Evolutionary conservation across 495 filamentous ascomycete genomes (phyloP).

Genomic region (Saxispiralis lemnorum): DNA sequence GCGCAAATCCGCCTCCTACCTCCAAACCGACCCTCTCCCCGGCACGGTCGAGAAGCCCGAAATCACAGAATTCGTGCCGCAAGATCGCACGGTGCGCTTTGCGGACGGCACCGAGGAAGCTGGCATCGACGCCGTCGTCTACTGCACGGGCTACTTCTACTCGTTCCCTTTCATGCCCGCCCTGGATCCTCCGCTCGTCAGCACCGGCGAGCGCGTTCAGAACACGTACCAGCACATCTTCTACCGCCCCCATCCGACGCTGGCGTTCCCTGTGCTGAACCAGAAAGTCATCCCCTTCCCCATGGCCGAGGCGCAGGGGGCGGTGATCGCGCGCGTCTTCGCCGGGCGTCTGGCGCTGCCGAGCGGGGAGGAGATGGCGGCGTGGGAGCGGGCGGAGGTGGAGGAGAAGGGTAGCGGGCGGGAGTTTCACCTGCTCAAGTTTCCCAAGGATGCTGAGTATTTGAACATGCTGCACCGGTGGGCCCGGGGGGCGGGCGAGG

Average conservation of each 20-base stretch:
- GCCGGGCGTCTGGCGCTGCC: constrained; percentile 50
- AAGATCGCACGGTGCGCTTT: constrained; percentile 35
- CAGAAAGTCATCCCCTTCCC: constrained; percentile 75
- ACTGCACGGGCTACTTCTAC: constrained; percentile 61
- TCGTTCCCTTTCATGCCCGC: constrained; percentile 50
- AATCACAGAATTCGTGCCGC: constrained; percentile 38
- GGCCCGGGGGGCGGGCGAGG: constrained; percentile 29
- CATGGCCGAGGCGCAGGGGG: constrained; percentile 57
- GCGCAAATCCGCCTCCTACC: constrained; percentile 28
- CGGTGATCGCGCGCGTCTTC: constrained; percentile 60
- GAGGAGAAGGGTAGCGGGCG: constrained; percentile 31
- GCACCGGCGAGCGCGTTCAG: constrained; percentile 47
- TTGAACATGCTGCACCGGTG: constrained; percentile 54
- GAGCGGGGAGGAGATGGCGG: constrained; percentile 38
- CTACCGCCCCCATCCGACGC: constrained; percentile 53
- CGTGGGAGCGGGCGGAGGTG: constrained; percentile 38
- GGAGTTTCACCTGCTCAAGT: constrained; percentile 48
- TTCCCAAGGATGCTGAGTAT: constrained; percentile 60
- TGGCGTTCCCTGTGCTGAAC: constrained; percentile 58
- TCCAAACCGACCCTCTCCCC: constrained; percentile 7
- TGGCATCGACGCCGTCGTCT: constrained; percentile 49
- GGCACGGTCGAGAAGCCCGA: constrained; percentile 38
- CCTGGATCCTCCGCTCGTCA: constrained; percentile 41
- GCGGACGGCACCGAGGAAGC: constrained; percentile 35
- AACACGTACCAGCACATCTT: constrained; percentile 65